phyloP scores from a whole-genome alignment of 805 yeast species.

The Zygoascus tannicola region DNA sequence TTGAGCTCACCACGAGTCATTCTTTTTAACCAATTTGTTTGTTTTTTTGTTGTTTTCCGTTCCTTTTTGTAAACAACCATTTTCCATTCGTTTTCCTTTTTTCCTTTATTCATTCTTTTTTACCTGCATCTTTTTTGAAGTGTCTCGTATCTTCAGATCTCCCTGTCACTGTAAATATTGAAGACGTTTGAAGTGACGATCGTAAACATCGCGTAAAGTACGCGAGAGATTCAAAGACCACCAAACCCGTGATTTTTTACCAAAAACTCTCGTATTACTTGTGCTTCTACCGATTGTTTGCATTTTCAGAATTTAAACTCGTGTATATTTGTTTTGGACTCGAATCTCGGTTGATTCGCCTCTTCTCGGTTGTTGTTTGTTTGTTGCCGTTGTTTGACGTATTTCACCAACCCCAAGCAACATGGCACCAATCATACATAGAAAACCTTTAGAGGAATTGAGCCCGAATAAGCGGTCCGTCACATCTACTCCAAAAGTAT shows the following conservation, averaged over 20 bases:
- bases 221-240: background rate
- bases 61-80: no score
- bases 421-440: background rate
- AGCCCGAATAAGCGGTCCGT: conserved; percentile 2
- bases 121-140: background rate
- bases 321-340: no score
- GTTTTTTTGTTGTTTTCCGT: no score
- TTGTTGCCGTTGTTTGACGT: background rate
- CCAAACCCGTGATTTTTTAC: background rate
- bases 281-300: no score
- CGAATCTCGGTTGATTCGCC: background rate
- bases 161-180: background rate
- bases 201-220: background rate
- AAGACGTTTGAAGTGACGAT: background rate
- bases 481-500: no score
- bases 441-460: conserved; percentile 1
- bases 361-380: background rate
- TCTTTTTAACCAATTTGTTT: no score
- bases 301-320: no score
- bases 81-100: background rate
- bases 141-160: background rate
- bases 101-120: background rate
- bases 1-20: no score
- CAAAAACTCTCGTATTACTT: background rate
- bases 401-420: background rate